Conservation (phyloP, 306 rosid species). For the Glycine tomentella region DNA sequence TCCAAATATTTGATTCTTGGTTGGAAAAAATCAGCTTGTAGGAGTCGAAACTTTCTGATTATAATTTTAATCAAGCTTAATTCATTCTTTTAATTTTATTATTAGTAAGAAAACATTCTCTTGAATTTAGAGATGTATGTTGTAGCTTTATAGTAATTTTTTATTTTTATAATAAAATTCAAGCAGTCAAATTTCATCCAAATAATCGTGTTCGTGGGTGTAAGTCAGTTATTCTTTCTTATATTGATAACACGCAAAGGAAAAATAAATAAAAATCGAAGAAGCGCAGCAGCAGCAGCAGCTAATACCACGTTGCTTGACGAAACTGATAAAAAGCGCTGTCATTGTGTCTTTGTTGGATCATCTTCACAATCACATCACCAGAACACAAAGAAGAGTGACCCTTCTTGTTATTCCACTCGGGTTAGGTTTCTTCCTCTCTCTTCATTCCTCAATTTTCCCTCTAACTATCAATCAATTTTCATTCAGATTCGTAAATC, state of each 20-base stretch:
- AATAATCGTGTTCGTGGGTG: not conserved
- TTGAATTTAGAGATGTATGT: not conserved
- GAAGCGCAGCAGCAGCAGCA: not conserved
- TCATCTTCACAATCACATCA: not conserved
- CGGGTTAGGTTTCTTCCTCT: slow-evolving; percentile 30
- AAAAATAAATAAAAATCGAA: too few relatives aligned
- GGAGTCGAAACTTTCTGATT: too few relatives aligned
- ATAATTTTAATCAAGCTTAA: too few relatives aligned
- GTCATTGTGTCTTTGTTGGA: not conserved
- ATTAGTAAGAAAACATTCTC: too few relatives aligned
- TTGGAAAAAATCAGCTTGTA: too few relatives aligned
- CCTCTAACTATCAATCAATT: not conserved
- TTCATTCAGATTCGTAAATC: slow-evolving; percentile 26
- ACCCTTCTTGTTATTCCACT: not conserved
- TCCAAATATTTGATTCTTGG: too few relatives aligned
- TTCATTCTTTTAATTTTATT: too few relatives aligned
- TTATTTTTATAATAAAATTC: too few relatives aligned
- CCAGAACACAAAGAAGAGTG: slow-evolving; percentile 25
- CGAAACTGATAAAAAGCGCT: slow-evolving; percentile 21
- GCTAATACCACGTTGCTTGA: slow-evolving; percentile 38
- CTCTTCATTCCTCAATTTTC: not conserved
- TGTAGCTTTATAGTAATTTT: too few relatives aligned
- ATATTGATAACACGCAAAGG: not conserved
- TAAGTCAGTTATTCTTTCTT: not conserved
- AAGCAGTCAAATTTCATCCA: not conserved